Base-by-base conservation (phyloP, 208 protist species). In the Tetramitus jugosus region DNA sequence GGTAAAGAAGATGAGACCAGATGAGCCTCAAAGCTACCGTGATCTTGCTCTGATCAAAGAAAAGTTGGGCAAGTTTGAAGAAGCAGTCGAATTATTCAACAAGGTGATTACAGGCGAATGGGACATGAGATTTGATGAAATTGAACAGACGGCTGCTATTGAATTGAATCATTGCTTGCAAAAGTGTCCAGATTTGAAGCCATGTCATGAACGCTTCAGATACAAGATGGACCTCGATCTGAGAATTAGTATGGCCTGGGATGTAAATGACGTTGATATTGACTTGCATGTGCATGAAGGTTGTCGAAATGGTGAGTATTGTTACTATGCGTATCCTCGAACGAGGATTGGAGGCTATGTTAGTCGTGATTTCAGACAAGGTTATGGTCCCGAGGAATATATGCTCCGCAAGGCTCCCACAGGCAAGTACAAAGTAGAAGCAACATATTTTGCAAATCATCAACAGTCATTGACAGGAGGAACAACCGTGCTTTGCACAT, bases 361-460 rank as follows among this genome's bases (percentile, higher is more conserved):
- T 39, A 68, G 37, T 33, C 60, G 76, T 49, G 77, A 80, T 62
- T 76, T 80, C 7, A 29, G n/a, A 20, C 2, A 71, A n/a, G 77
- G 79, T 20, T 81, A 79, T 6, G 79, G 79, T 20, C 79, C 79
- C 1, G 75, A 76, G 0, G 79, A 81, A 62, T 81, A 81, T 61
- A 79, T 76, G 7, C 2, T 76, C 23, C 37, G n/a, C 17, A 13
- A 78, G 23, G 79, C 79, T 20, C 14, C 14, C 0, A 23, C 1
- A 39, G 79, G 79, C 23, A 14, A 6, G 20, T 81, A 79, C n/a
- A 35, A 56, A 42, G 78, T 71, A 23, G 35, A 8, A 8, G 29
- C 35, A 1, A 67, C 23, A 23, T 76, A 68, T 52, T 81, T 43
- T 43, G 4, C 74, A 31, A 62, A 56, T 40, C 29, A 76, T 40